A percentile compares a stretch with the other conserved stretches of the same genome.
phyloP scores from a whole-genome alignment of 345 rosid species.

The Citrus mangshanensis region DNA sequence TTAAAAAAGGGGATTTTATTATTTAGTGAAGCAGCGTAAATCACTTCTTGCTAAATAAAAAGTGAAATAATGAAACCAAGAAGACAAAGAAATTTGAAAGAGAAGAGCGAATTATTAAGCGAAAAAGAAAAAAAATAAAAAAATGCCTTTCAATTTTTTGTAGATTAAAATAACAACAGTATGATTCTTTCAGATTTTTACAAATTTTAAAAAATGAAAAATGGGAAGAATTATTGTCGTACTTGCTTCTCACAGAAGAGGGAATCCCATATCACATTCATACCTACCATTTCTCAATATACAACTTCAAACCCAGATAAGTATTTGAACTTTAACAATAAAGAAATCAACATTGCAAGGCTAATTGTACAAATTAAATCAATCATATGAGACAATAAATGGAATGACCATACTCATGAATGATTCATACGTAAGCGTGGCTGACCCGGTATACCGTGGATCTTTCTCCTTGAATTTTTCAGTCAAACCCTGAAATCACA shows the following conservation, averaged over 20 bases:
- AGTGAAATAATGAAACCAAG: too few species aligned
- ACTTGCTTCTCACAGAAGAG: neutral
- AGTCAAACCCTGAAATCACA: slow-evolving; percentile 52
- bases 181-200: too few species aligned
- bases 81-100: too few species aligned
- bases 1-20: too few species aligned
- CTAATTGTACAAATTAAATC: slow-evolving; percentile 4
- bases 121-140: too few species aligned
- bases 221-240: too few species aligned
- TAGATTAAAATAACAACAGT: too few species aligned
- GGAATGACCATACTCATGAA: slow-evolving; percentile 65
- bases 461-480: slow-evolving; percentile 78
- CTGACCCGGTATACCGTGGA: slow-evolving; percentile 36
- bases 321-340: neutral
- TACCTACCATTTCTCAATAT: neutral
- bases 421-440: slow-evolving; percentile 48
- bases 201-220: too few species aligned
- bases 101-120: too few species aligned
- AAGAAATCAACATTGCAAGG: neutral
- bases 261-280: neutral
- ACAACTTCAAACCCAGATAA: neutral
- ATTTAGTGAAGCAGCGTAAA: too few species aligned
- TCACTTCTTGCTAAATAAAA: too few species aligned
- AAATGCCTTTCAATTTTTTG: too few species aligned
- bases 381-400: slow-evolving; percentile 50